Evolutionary conservation across 1,284 basidiomycete genomes (phyloP).

Genomic region (Puccinia coronata): DNA sequence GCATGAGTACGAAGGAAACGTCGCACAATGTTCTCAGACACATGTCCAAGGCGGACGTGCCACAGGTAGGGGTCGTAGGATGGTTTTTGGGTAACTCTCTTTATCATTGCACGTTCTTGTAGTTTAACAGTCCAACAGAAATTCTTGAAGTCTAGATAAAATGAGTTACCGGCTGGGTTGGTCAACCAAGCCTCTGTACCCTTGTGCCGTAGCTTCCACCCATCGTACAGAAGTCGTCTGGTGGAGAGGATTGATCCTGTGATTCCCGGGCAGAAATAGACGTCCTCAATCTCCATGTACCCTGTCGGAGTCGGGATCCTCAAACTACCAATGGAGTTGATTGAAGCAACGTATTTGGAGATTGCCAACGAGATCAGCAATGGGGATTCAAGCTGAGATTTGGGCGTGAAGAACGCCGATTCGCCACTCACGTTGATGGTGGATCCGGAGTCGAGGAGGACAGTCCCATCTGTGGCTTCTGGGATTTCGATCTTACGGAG

Average conservation of each 20-base stretch:
- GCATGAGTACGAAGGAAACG: not conserved
- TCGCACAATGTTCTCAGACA: not conserved
- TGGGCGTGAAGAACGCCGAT: no score
- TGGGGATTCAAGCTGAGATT: no score
- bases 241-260: not conserved
- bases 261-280: no score
- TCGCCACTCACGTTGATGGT: no score
- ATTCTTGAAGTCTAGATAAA: not conserved
- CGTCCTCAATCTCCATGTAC: no score
- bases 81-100: not conserved
- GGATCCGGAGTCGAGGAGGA: no score
- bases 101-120: not conserved
- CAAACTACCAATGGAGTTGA: no score
- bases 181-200: not conserved
- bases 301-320: no score
- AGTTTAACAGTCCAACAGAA: not conserved
- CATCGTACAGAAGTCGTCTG: not conserved
- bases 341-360: no score
- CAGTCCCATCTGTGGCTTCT: no score
- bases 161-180: not conserved
- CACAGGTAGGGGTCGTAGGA: not conserved
- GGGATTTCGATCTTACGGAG: no score
- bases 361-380: no score
- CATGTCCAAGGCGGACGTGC: not conserved
- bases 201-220: not conserved